Conservation (phyloP, 2,329 filamentous ascomycete genomes). For the Pseudogymnoascus sp. region DNA sequence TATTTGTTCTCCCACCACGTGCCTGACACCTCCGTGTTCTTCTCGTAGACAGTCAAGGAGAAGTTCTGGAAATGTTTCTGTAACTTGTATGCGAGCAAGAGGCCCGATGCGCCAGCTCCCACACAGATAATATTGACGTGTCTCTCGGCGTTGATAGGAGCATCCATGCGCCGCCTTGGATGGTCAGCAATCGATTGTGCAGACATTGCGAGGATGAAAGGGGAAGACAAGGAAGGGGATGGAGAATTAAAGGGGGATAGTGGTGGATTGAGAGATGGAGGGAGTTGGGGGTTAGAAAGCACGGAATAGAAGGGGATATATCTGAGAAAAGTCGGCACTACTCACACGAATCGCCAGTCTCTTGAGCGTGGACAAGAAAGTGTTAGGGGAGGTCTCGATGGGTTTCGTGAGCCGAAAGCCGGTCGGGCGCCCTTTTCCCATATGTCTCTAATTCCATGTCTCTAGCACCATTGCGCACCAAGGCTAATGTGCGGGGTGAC, state of each 20-base stretch:
- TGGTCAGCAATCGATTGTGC: not conserved
- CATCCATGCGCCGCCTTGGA: conserved; percentile 11
- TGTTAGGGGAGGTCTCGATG: not conserved
- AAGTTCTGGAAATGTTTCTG: conserved; percentile 37
- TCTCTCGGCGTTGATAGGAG: conserved; percentile 15
- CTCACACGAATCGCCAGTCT: not conserved
- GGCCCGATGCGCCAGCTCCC: conserved; percentile 42
- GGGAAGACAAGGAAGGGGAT: not conserved
- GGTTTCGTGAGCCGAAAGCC: not conserved
- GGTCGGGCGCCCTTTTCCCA: not conserved
- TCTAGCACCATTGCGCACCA: not conserved
- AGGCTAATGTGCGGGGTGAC: not conserved
- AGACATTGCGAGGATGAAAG: not conserved
- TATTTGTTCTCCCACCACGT: conserved; percentile 48
- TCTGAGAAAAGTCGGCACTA: too few species aligned
- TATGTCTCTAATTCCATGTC: not conserved
- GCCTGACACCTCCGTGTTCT: conserved; percentile 40
- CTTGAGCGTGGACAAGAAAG: not conserved
- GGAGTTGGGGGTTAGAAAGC: not conserved
- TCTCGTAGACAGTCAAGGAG: conserved; percentile 38
- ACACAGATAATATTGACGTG: conserved; percentile 32
- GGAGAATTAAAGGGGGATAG: not conserved
- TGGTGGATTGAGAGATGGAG: not conserved
- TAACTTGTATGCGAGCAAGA: conserved; percentile 43
- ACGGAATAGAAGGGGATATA: too few species aligned